phyloP scores from a whole-genome alignment of 108 stramenopile species.

The Bacterosira constricta region DNA sequence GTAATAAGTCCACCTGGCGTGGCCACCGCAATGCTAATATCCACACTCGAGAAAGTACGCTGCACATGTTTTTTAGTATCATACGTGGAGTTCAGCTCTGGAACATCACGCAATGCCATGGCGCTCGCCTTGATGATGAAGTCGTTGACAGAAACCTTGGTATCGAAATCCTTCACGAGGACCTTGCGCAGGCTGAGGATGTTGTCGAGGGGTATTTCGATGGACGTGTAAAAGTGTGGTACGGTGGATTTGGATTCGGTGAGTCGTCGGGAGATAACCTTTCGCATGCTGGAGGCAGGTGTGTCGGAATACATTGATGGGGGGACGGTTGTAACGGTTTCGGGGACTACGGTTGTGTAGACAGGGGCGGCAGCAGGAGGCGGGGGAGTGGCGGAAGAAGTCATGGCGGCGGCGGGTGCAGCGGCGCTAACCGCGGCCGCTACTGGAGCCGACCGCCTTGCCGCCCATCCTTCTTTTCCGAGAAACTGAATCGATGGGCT shows the following conservation, averaged over 20 bases:
- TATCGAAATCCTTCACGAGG: slow-evolving; percentile 75
- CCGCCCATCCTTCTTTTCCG: slow-evolving; percentile 88
- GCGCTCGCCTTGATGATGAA: slow-evolving; percentile 96
- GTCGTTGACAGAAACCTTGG: slow-evolving; percentile 95
- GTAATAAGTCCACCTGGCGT: slow-evolving; percentile 95
- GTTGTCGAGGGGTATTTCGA: slow-evolving; percentile 89
- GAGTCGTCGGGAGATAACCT: slow-evolving; percentile 95
- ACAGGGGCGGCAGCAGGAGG: slow-evolving; percentile 47
- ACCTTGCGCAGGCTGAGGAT: slow-evolving; percentile 82
- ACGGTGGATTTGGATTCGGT: slow-evolving; percentile 95
- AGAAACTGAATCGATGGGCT: slow-evolving; percentile 82
- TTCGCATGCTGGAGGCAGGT: slow-evolving; percentile 79
- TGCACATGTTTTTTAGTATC: slow-evolving; percentile 50
- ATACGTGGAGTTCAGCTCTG: slow-evolving; percentile 87
- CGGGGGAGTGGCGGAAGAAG: slow-evolving; percentile 50
- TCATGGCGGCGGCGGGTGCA: slow-evolving; percentile 29
- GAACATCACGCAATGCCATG: slow-evolving; percentile 95
- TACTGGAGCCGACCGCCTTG: slow-evolving; percentile 32
- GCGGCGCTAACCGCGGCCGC: slow-evolving; percentile 25
- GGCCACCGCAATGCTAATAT: slow-evolving; percentile 98
- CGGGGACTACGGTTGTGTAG: slow-evolving; percentile 57
- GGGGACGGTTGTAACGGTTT: slow-evolving; percentile 50
- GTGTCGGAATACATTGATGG: slow-evolving; percentile 45
- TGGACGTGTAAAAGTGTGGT: slow-evolving; percentile 96
- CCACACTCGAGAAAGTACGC: slow-evolving; percentile 77